Evolutionary conservation across 2,329 filamentous ascomycete genomes (phyloP).

Genomic region (Penicillium sp.): DNA sequence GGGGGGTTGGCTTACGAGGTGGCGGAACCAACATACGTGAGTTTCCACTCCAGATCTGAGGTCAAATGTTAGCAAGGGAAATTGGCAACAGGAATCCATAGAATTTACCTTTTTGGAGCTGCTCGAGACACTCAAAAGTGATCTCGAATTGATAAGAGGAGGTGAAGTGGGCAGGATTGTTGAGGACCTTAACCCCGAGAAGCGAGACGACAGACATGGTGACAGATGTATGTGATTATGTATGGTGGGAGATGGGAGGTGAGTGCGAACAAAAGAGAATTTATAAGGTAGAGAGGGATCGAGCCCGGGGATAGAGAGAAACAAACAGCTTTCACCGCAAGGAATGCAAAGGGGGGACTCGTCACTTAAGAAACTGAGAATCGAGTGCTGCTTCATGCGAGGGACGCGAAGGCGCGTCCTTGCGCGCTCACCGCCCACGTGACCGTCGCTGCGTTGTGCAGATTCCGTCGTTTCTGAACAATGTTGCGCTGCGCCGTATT

Average conservation of each 20-base stretch:
- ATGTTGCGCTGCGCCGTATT: neutral
- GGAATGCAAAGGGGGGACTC: conserved; percentile 18
- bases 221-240: conserved; percentile 22
- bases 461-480: conserved; percentile 16
- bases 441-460: conserved; percentile 18
- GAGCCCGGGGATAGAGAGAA: conserved; percentile 9
- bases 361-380: conserved; percentile 7
- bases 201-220: conserved; percentile 94
- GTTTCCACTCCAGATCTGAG: conserved; percentile 95
- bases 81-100: neutral
- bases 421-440: conserved; percentile 36
- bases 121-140: conserved; percentile 95
- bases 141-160: conserved; percentile 97
- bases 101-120: conserved; percentile 75
- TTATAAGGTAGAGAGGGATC: conserved; percentile 12
- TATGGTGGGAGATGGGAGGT: conserved; percentile 11
- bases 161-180: conserved; percentile 93
- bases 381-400: conserved; percentile 16
- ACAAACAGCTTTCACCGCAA: conserved; percentile 24
- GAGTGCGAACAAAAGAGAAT: conserved; percentile 8
- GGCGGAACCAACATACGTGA: conserved; percentile 97
- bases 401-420: conserved; percentile 29
- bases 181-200: conserved; percentile 88
- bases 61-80: conserved; percentile 17
- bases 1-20: conserved; percentile 67